Percentiles rank a stretch among this genome's conserved stretches.
These are phyloP conservation scores for Oryza glumipatula DNA, from an alignment of 176 grass and related monocot genomes.

Conservation along the genomic window DNA sequence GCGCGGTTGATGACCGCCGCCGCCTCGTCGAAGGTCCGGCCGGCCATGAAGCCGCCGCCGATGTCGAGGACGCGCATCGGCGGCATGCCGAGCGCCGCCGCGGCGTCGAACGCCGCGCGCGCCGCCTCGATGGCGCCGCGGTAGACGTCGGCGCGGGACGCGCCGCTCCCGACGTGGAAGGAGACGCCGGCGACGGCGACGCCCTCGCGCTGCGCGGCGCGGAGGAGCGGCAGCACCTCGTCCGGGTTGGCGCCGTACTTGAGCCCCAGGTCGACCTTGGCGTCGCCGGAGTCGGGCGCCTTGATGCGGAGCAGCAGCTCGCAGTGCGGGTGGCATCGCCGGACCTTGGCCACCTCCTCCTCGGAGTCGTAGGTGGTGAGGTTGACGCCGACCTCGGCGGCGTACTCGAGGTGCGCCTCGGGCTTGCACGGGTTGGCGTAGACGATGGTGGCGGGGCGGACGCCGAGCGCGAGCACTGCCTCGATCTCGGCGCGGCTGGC, in stretches of 20 bases:
- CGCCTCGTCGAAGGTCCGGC: slow-evolving; percentile 22
- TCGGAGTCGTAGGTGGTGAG: slow-evolving; percentile 50
- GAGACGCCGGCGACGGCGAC: slow-evolving; percentile 34
- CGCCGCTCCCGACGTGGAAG: slow-evolving; percentile 57
- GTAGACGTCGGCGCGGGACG: slow-evolving; percentile 24
- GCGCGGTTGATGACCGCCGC: slow-evolving; percentile 18
- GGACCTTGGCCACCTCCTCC: slow-evolving; percentile 47
- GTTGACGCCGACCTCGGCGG: slow-evolving; percentile 34
- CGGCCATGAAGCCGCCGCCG: slow-evolving; percentile 42
- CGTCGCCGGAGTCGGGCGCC: slow-evolving; percentile 39
- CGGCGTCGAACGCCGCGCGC: slow-evolving; percentile 37
- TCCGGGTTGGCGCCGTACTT: slow-evolving; percentile 44
- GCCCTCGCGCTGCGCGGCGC: slow-evolving; percentile 24
- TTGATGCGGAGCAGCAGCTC: slow-evolving; percentile 53
- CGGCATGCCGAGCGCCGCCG: slow-evolving; percentile 24
- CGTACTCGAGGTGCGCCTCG: slow-evolving; percentile 47
- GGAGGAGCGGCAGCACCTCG: slow-evolving; percentile 46
- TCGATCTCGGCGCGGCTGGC: slow-evolving; percentile 54
- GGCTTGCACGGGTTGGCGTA: slow-evolving; percentile 59
- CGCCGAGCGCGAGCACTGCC: slow-evolving; percentile 37
- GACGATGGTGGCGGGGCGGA: slow-evolving; percentile 6
- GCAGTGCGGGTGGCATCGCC: slow-evolving; percentile 32
- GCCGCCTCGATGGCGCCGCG: slow-evolving; percentile 26
- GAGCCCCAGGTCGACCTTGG: slow-evolving; percentile 25
- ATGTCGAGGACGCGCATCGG: slow-evolving; percentile 52